These are phyloP conservation scores for Meira nashicola DNA, from an alignment of 1,284 basidiomycete genomes.

Conservation along the genomic window DNA sequence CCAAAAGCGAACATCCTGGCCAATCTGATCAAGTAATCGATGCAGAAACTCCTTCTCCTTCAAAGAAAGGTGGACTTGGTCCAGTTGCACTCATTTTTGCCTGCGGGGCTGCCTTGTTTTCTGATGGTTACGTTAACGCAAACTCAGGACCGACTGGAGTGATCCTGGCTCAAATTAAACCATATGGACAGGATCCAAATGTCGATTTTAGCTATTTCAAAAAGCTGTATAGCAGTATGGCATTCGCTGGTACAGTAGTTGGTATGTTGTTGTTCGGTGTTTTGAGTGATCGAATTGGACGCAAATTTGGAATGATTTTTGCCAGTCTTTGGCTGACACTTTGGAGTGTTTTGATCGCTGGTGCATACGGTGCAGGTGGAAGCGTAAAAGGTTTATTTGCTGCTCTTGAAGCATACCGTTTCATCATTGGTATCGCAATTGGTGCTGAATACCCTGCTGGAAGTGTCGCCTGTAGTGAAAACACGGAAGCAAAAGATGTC, in stretches of 20 bases:
- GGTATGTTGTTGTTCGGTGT: conserved; percentile 57
- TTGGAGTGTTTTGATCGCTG: conserved; percentile 64
- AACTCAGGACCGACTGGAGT: conserved; percentile 28
- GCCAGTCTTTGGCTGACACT: conserved; percentile 34
- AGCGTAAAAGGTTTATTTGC: conserved; percentile 67
- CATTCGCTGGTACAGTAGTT: conserved; percentile 62
- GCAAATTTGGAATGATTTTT: conserved; percentile 79
- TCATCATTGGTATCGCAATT: conserved; percentile 55
- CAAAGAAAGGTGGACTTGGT: conserved; percentile 12
- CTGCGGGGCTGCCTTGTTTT: conserved; percentile 46
- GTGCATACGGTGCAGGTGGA: conserved; percentile 72
- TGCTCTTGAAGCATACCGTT: conserved; percentile 70
- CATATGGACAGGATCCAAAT: neutral
- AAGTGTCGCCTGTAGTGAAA: conserved; percentile 83
- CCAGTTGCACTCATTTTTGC: conserved; percentile 34
- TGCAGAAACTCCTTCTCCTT: too few species aligned
- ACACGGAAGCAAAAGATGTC: conserved; percentile 70
- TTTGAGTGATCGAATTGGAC: conserved; percentile 69
- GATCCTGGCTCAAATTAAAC: conserved; percentile 22
- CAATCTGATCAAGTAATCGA: too few species aligned
- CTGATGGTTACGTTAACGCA: conserved; percentile 47
- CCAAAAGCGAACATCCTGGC: too few species aligned
- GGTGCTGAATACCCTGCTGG: conserved; percentile 89
- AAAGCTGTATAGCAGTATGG: conserved; percentile 38
- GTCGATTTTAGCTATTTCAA: conserved; percentile 22